Percentiles rank a stretch among this genome's conserved stretches.
phyloP scores from a whole-genome alignment of 176 grass and related monocot genomes.

The Saccharum spontaneum region DNA sequence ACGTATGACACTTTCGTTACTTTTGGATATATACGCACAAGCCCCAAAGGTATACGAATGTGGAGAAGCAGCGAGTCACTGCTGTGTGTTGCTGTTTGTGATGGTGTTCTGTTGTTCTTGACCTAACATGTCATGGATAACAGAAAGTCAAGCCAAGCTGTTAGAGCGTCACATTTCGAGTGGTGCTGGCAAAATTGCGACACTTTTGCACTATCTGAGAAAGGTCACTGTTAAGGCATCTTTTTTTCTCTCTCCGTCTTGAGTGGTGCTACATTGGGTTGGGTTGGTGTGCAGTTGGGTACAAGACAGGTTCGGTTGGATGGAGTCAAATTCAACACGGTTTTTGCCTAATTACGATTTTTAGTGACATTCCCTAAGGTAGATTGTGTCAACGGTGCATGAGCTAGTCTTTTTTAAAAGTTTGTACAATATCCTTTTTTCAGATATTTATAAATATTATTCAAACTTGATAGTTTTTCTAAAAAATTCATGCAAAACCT shows the following conservation, averaged over 20 bases:
- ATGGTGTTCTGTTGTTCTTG: background rate
- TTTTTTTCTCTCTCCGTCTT: background rate
- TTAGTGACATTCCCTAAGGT: background rate
- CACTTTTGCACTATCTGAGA: constrained; percentile 11
- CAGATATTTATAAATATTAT: no score
- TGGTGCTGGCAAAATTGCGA: constrained; percentile 22
- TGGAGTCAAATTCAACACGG: background rate
- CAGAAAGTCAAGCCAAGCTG: background rate
- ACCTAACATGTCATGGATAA: constrained; percentile 5
- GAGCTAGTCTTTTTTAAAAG: background rate
- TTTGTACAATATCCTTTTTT: no score
- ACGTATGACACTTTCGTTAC: background rate
- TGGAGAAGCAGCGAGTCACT: background rate
- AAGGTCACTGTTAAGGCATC: constrained; percentile 10
- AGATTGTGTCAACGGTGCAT: background rate
- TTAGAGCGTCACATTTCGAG: background rate
- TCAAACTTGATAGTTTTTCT: no score
- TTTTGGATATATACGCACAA: background rate
- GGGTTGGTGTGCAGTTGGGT: constrained; percentile 15
- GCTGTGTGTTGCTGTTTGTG: background rate
- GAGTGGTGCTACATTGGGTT: constrained; percentile 15
- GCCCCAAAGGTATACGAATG: background rate
- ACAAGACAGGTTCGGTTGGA: background rate
- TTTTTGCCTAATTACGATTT: background rate
- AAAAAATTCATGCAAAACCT: no score